phyloP scores from a whole-genome alignment of 2,329 filamentous ascomycete species.

The Paraphoma sp. region DNA sequence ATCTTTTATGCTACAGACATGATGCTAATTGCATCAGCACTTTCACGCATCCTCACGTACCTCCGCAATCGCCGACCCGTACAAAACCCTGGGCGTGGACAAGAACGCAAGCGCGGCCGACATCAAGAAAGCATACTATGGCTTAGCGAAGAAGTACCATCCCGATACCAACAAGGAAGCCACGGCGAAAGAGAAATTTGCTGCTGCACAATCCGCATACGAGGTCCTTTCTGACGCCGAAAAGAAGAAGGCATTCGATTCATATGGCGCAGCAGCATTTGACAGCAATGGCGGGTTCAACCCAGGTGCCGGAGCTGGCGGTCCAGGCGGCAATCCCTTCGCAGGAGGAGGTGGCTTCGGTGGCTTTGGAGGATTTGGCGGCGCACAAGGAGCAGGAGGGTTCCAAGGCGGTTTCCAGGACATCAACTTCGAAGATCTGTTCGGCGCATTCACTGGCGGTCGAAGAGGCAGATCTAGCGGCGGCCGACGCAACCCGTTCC shows the following conservation, averaged over 20 bases:
- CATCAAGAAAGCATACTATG: slow-evolving; percentile 99
- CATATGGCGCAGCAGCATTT: slow-evolving; percentile 83
- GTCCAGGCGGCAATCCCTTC: slow-evolving; percentile 70
- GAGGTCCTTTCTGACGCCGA: slow-evolving; percentile 91
- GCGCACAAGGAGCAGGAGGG: slow-evolving; percentile 62
- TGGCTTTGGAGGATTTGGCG: slow-evolving; percentile 55
- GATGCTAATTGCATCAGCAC: slow-evolving; percentile 32
- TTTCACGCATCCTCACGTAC: slow-evolving; percentile 60
- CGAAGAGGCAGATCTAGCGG: slow-evolving; percentile 55
- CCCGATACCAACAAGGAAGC: slow-evolving; percentile 97
- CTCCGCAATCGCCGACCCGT: slow-evolving; percentile 77
- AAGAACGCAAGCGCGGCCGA: slow-evolving; percentile 83
- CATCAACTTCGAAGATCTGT: slow-evolving; percentile 96
- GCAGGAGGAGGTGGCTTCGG: slow-evolving; percentile 54
- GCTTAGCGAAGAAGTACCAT: slow-evolving; percentile 95
- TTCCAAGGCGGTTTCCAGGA: slow-evolving; percentile 79
- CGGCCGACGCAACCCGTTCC: slow-evolving; percentile 71
- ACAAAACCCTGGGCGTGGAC: slow-evolving; percentile 81
- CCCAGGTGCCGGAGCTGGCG: slow-evolving; percentile 65
- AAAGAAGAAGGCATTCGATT: slow-evolving; percentile 91
- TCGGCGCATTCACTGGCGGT: slow-evolving; percentile 79
- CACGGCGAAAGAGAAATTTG: slow-evolving; percentile 91
- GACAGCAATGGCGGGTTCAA: slow-evolving; percentile 77
- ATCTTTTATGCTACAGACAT: background rate
- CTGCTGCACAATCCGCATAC: slow-evolving; percentile 91